A percentile compares a stretch with the other conserved stretches of the same genome.
These are phyloP conservation scores for Flaveria bidentis DNA, from an alignment of 129 eudicot species.

Conservation along the genomic window DNA sequence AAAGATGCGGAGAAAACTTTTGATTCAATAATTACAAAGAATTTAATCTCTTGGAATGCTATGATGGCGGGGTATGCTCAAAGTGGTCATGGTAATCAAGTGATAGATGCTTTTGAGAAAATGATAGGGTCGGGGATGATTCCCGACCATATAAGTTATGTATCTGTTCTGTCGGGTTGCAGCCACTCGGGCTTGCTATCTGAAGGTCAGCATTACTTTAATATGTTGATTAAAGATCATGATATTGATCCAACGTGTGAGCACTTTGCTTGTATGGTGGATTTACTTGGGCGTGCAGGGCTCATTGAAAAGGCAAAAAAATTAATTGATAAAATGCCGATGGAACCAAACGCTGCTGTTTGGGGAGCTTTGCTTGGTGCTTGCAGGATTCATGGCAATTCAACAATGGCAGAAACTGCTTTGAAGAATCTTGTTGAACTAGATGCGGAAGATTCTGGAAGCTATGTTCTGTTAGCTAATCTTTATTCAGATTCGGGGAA, in stretches of 20 bases:
- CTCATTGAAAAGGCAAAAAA: slow-evolving; percentile 43
- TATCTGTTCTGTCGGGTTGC: slow-evolving; percentile 56
- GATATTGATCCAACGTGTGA: slow-evolving; percentile 40
- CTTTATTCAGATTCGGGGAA: slow-evolving; percentile 49
- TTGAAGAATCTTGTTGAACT: slow-evolving; percentile 40
- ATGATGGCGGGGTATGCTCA: slow-evolving; percentile 59
- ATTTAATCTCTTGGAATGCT: slow-evolving; percentile 57
- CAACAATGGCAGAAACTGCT: slow-evolving; percentile 48
- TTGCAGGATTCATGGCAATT: slow-evolving; percentile 48
- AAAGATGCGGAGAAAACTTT: slow-evolving; percentile 41
- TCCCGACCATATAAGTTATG: slow-evolving; percentile 51
- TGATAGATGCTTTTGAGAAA: slow-evolving; percentile 39
- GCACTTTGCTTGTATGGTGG: slow-evolving; percentile 58
- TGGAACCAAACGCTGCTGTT: slow-evolving; percentile 49
- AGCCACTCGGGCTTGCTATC: slow-evolving; percentile 53
- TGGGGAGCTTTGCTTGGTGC: slow-evolving; percentile 68
- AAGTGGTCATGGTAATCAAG: slow-evolving; percentile 48
- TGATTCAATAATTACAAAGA: slow-evolving; percentile 42
- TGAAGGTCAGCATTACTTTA: slow-evolving; percentile 48
- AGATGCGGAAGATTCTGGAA: slow-evolving; percentile 53
- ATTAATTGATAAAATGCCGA: slow-evolving; percentile 46
- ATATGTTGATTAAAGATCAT: slow-evolving; percentile 39
- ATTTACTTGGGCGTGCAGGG: slow-evolving; percentile 58
- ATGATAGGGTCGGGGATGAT: slow-evolving; percentile 38
- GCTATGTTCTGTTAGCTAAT: slow-evolving; percentile 51